Evolutionary conservation across 768 basidiomycete species (phyloP), one percentile per base, ranked within the genome.

Genomic region (Sutorius australiensis): DNA sequence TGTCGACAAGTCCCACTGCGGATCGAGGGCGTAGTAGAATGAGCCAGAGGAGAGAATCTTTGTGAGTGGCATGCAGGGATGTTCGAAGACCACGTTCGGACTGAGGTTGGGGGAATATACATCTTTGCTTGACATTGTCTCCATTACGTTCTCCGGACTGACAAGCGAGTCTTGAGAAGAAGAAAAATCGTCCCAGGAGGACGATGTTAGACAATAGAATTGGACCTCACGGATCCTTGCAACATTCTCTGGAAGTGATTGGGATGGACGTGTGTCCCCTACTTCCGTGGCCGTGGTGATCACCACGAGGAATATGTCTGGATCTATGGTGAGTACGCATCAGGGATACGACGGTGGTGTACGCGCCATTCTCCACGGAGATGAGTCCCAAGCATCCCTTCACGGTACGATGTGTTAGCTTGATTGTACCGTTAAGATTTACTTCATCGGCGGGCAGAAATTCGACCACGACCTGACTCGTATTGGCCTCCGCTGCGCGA

Each of bases 1-100:
- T 1, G 91, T 87, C 5, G 93, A 93, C 30, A 98, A 74, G 69
- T 98, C 95, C 92, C 95, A 98, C 7, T 80, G 76, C 0, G 87
- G 80, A 61, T 85, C 84, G 27, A 86, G 65, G 2, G 97, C 86
- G 64, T 90, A 97, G 71, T 98, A 99, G 73, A 99, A 99, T 1
- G 88, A 84, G 6, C 94, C 94, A 21, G 88, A 88, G 30, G 91
- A 88, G 5, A 99, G 73, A 50, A 98, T 93, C 70, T 95, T 97
- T 43, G 83, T 86, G 62, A 98, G 80, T 0, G 92, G 88, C 55
- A 82, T 68, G 67, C 95, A 98, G 2, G 97, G 97, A 63, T 98
- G 92, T 62, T 95, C 92, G 64, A 86, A 84, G 24, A 86, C 75
- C n/a, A 75, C 75, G 10, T 81, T 62, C 10, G 60, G 21, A 14